phyloP scores from a whole-genome alignment of 2,329 filamentous ascomycete species.

The Ascochyta koolunga region DNA sequence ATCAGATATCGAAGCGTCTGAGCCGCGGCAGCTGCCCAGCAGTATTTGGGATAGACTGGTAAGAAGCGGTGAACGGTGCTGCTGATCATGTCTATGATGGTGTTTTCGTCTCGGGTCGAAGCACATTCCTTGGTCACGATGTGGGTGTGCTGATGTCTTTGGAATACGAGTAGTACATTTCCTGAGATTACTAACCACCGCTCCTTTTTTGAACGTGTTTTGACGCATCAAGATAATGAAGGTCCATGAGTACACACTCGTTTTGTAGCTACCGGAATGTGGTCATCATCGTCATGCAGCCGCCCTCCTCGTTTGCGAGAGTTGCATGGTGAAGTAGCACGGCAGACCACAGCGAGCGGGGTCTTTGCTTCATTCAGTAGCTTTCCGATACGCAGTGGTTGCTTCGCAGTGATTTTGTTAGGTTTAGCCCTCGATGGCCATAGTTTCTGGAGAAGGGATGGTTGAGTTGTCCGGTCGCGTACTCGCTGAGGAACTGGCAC shows the following conservation, averaged over 20 bases:
- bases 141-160: no score
- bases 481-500: conserved; percentile 20
- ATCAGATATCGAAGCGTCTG: not conserved
- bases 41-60: not conserved
- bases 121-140: no score
- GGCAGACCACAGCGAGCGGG: not conserved
- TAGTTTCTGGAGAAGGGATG: not conserved
- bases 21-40: not conserved
- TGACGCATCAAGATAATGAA: not conserved
- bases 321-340: not conserved
- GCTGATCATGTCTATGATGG: not conserved
- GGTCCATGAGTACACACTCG: not conserved
- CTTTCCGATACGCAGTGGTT: not conserved
- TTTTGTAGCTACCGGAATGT: not conserved
- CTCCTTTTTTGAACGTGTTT: no score
- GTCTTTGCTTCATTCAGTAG: not conserved
- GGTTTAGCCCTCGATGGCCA: not conserved
- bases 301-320: not conserved
- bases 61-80: not conserved
- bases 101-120: no score
- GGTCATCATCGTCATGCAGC: not conserved
- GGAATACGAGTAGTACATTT: no score
- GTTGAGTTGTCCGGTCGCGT: not conserved
- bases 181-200: no score
- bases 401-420: not conserved